Percentiles rank a stretch among this genome's conserved stretches.
Conservation (phyloP, 2,329 filamentous ascomycete genomes). For the Proliferodiscus dingleyae region DNA sequence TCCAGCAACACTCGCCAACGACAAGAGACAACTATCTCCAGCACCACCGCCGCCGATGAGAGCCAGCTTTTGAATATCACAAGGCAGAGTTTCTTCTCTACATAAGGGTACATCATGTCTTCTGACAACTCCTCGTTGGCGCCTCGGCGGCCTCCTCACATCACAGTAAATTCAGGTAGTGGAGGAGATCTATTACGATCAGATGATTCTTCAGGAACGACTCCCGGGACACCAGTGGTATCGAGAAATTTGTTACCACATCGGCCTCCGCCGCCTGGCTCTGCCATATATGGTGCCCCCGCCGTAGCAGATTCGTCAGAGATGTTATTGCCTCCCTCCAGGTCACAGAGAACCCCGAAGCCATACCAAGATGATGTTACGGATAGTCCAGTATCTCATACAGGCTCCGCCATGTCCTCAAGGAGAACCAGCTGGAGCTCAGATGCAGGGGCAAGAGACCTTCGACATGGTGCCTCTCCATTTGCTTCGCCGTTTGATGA, state of each 20-base stretch:
- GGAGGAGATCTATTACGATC: slow-evolving; percentile 43
- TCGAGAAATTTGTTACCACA: slow-evolving; percentile 30
- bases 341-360: slow-evolving; percentile 41
- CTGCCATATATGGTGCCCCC: slow-evolving; percentile 24
- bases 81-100: slow-evolving; percentile 4
- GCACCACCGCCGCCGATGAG: slow-evolving; percentile 10
- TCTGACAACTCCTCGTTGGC: slow-evolving; percentile 6
- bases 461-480: slow-evolving; percentile 34
- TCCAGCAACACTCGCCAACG: background rate
- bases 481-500: slow-evolving; percentile 34
- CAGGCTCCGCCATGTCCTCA: slow-evolving; percentile 45
- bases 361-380: slow-evolving; percentile 49
- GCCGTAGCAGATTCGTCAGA: slow-evolving; percentile 38
- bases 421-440: slow-evolving; percentile 63
- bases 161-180: slow-evolving; percentile 57
- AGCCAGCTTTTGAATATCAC: slow-evolving; percentile 9
- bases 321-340: slow-evolving; percentile 43
- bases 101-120: no score
- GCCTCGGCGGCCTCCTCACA: slow-evolving; percentile 46
- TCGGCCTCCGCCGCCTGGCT: slow-evolving; percentile 10
- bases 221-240: slow-evolving; percentile 19
- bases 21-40: background rate
- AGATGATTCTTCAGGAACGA: slow-evolving; percentile 33
- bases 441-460: slow-evolving; percentile 49
- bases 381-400: slow-evolving; percentile 35